Conservation (phyloP, 2,329 filamentous ascomycete genomes). For the Aspergillus carbonarius region DNA sequence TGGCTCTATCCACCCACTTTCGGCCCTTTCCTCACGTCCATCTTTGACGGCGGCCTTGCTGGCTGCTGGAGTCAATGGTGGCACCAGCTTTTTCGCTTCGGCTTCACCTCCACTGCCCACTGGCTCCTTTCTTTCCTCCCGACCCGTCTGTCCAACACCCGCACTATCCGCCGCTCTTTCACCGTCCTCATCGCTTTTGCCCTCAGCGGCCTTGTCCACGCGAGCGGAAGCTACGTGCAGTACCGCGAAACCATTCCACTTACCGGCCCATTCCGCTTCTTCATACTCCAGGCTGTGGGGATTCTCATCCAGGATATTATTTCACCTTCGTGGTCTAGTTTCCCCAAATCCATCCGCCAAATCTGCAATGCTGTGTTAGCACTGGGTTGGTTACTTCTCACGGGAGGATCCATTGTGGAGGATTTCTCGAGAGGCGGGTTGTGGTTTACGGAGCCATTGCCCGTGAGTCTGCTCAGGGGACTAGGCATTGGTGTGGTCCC, state of each 20-base stretch:
- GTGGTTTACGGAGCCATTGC: constrained; percentile 81
- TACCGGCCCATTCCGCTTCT: constrained; percentile 62
- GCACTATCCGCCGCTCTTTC: constrained; percentile 20
- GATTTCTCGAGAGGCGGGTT: constrained; percentile 73
- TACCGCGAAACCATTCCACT: constrained; percentile 61
- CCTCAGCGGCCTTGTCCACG: constrained; percentile 59
- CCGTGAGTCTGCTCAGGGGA: constrained; percentile 67
- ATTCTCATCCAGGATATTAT: constrained; percentile 57
- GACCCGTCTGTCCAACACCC: constrained; percentile 20
- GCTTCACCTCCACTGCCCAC: constrained; percentile 40
- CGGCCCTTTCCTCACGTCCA: constrained; percentile 45
- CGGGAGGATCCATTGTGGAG: constrained; percentile 65
- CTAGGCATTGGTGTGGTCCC: constrained; percentile 66
- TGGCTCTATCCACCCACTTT: constrained; percentile 64
- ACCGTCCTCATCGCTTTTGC: constrained; percentile 33
- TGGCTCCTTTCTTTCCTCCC: constrained; percentile 36
- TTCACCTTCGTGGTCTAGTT: constrained; percentile 7
- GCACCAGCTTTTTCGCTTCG: constrained; percentile 85
- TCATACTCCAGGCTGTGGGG: constrained; percentile 67
- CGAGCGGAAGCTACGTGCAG: constrained; percentile 65
- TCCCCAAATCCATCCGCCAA: constrained; percentile 52
- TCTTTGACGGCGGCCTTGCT: constrained; percentile 64
- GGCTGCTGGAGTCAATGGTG: constrained; percentile 86
- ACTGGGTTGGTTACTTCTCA: constrained; percentile 66
- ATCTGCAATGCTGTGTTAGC: constrained; percentile 63